Evolutionary conservation across 768 basidiomycete species (phyloP), one percentile per base, ranked within the genome.

Genomic region (Crassisporium funariophilum): DNA sequence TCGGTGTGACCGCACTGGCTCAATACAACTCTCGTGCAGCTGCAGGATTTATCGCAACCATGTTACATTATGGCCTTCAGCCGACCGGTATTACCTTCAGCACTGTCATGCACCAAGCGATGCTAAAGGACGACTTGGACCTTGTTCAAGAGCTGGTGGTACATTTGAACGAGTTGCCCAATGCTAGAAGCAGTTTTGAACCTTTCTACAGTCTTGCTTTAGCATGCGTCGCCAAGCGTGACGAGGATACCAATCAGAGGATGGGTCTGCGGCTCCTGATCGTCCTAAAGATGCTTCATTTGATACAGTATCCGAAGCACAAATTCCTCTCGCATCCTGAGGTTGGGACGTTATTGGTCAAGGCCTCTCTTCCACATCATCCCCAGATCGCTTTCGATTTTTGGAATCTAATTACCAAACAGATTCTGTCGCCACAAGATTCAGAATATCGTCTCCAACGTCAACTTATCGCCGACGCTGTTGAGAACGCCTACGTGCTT

Each of bases 21-120:
- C 67, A 71, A 47, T 61, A 73, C 50, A 65, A 76, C 34, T 77
- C 83, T 16, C 63, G 64, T 9, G 56, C 56, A 12, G 87, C 81
- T 1, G 67, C 65, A 16, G 55, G 50, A 13, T 67, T 82, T 55
- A 59, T 88, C n/a, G 56, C 69, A 44, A 69, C 70, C 23, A 85
- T 88, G 81, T 54, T 67, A 1, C 54, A 63, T 12, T 54, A 56
- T 19, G 80, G 82, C 13, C 49, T 84, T 21, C 57, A 55, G 29
- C 84, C 84, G 1, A 78, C 82, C 57, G 65, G 63, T 16, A 72
- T 81, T 25, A 76, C 79, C 34, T 81, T 76, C 62, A 83, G 81
- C 22, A 85, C 83, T 0, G 74, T 85, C 34, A 65, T 88, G 48
- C 82, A 85, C 50, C 69, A 73, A 46, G 84, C 86, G 8, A 62